Conservation (phyloP, 306 rosid genomes). For the Prunus salicina region DNA sequence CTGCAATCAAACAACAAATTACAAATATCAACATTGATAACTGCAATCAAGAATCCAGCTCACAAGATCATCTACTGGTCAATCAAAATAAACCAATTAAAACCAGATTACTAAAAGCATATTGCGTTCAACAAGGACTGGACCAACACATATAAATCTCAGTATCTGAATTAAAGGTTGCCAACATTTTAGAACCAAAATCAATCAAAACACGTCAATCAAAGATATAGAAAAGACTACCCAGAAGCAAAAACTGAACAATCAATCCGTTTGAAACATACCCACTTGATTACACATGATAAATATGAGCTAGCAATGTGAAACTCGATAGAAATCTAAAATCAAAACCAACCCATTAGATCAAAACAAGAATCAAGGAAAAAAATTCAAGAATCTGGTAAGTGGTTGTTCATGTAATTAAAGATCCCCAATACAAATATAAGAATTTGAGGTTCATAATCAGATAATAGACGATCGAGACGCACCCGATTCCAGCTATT, state of each 20-base stretch:
- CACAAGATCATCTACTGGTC: constrained; percentile 25
- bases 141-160: constrained; percentile 40
- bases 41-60: constrained; percentile 23
- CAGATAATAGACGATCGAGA: constrained; percentile 36
- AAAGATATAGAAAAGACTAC: constrained; percentile 8
- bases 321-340: constrained; percentile 31
- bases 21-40: constrained; percentile 16
- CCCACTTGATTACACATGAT: constrained; percentile 29
- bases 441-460: constrained; percentile 22
- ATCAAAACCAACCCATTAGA: constrained; percentile 34
- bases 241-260: constrained; percentile 34
- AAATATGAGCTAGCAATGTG: constrained; percentile 22
- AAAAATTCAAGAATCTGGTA: constrained; percentile 21
- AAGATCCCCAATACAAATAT: constrained; percentile 47
- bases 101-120: constrained; percentile 27
- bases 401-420: constrained; percentile 14
- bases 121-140: constrained; percentile 35
- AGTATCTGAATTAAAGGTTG: constrained; percentile 27
- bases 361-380: constrained; percentile 39
- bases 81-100: constrained; percentile 20
- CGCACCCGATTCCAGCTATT: constrained; percentile 45
- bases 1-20: background rate
- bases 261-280: constrained; percentile 30
- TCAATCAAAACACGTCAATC: constrained; percentile 16
- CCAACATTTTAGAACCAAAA: constrained; percentile 31